Conservation (phyloP, 495 filamentous ascomycete species). For the Polyplosphaeria fusca region DNA sequence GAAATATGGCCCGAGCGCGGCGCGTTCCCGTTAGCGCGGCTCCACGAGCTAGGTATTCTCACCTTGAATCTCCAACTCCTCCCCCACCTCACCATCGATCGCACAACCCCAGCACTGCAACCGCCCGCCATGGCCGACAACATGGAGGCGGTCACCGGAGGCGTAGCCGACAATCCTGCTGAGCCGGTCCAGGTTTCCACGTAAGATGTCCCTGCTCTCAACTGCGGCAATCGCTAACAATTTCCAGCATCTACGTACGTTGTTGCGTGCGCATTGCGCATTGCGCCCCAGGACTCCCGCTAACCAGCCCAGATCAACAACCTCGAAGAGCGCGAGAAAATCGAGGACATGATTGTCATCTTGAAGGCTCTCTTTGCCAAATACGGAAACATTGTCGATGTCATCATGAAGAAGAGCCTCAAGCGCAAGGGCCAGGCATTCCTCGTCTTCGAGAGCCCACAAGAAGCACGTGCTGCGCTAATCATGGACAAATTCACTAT, state of each 20-base stretch:
- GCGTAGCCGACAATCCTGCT: not conserved
- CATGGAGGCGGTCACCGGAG: conserved; percentile 18
- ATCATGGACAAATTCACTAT: conserved; percentile 92
- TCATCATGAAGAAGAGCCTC: conserved; percentile 88
- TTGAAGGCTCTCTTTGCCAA: conserved; percentile 80
- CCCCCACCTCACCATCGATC: no score
- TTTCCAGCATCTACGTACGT: conserved; percentile 21
- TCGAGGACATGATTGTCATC: conserved; percentile 69
- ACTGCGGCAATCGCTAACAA: conserved; percentile 11
- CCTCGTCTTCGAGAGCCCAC: conserved; percentile 79
- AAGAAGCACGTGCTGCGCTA: conserved; percentile 78
- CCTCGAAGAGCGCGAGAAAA: conserved; percentile 88
- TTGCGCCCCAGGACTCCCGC: not conserved
- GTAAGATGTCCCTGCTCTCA: conserved; percentile 1
- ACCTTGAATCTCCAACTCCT: no score
- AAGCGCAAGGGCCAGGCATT: conserved; percentile 96
- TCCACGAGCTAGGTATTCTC: no score
- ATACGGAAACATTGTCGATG: conserved; percentile 85
- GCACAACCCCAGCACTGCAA: not conserved
- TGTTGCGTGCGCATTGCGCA: not conserved
- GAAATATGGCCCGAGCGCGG: no score
- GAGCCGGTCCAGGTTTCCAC: conserved; percentile 14
- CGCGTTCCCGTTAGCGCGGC: no score
- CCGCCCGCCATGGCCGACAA: conserved; percentile 19
- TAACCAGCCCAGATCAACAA: conserved; percentile 66